Conservation (phyloP, 169 alveolate species). For the Plasmodium yoelii region DNA sequence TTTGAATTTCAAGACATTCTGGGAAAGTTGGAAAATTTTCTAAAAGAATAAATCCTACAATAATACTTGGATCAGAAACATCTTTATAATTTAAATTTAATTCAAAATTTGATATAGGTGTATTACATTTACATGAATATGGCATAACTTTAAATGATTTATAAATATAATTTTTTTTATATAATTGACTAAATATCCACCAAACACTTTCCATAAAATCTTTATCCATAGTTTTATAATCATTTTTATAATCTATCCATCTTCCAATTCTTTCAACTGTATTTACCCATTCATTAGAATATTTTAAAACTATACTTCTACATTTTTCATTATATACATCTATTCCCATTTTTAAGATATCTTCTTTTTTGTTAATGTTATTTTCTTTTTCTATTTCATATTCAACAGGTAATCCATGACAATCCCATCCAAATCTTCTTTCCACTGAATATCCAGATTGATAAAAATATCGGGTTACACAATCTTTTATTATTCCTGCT, state of each 20-base stretch:
- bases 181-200: slow-evolving; percentile 94
- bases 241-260: slow-evolving; percentile 99
- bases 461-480: slow-evolving; percentile 98
- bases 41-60: slow-evolving; percentile 92
- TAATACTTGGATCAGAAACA: slow-evolving; percentile 96
- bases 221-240: slow-evolving; percentile 98
- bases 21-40: not conserved
- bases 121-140: slow-evolving; percentile 96
- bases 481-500: slow-evolving; percentile 99
- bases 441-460: slow-evolving; percentile 97
- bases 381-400: slow-evolving; percentile 96
- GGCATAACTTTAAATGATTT: slow-evolving; percentile 99
- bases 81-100: slow-evolving; percentile 96
- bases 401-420: slow-evolving; percentile 99
- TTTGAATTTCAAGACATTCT: not conserved
- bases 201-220: slow-evolving; percentile 98
- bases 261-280: slow-evolving; percentile 97
- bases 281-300: slow-evolving; percentile 94
- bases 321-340: slow-evolving; percentile 85
- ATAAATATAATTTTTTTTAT: slow-evolving; percentile 94
- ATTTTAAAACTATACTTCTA: slow-evolving; percentile 96
- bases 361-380: slow-evolving; percentile 91
- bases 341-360: slow-evolving; percentile 93
- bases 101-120: slow-evolving; percentile 98
- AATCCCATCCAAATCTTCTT: slow-evolving; percentile 99